Evolutionary conservation across 2,329 filamentous ascomycete species (phyloP), one percentile per base, ranked within the genome.

Genomic region (Fusarium longipes): DNA sequence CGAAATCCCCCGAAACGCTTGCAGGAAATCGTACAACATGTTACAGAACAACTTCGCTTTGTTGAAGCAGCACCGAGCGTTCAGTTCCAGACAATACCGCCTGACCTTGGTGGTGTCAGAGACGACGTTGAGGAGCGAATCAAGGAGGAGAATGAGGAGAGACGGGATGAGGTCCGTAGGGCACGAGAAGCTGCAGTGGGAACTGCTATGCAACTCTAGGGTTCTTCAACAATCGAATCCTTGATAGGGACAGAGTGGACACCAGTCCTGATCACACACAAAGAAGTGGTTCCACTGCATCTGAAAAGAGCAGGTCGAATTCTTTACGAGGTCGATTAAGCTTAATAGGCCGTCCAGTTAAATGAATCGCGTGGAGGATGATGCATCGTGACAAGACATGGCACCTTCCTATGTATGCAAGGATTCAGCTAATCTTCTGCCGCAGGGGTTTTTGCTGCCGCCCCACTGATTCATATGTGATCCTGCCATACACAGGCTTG

Each of bases 21-120:
- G 18, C 84, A 89, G 45, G 89, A 90, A 32, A 90, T 97, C 40
- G 85, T 96, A 6, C 85, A 91, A 75, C 89, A 92, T 60, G 89
- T 97, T 40, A 87, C 89, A 40, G 93, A 97, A 77, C 94, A 98
- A 79, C 79, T 99, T 67, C 86, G 92, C 25, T 97, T 97, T 75
- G 89, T 98, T 51, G 85, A 92, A 73, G 87, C 89, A 35, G 93
- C 93, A 9, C 96, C 96, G 1, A 97, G 93, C 72, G 93, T 97
- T 27, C 93, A 97, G 77, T 91, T 93, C 79, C 87, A 88, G 70
- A 86, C 88, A 42, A 91, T 97, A 52, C 93, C 93, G 11, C 91
- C 92, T 1, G 92, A 95, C 74, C 83, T 96, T 8, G 83, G 86
- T 18, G 87, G 84, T 39, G 83, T 92, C 12, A 82, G 91, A 67